These are phyloP conservation scores for Incumbomyces lentus DNA, from an alignment of 2,329 filamentous ascomycete species.

Conservation along the genomic window DNA sequence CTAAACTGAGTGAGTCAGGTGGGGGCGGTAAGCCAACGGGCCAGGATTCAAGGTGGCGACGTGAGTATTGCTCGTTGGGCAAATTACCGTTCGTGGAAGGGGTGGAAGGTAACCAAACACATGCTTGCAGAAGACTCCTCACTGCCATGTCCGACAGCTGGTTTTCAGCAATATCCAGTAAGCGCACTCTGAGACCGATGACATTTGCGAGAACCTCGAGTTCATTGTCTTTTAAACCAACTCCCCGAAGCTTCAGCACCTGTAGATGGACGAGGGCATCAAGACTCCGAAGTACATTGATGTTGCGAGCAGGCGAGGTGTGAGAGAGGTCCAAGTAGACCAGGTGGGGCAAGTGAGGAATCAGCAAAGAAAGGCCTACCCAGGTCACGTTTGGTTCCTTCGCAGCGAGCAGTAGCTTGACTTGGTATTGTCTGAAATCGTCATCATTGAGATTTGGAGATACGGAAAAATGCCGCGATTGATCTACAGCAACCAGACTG, in stretches of 20 bases:
- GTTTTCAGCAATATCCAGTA: conserved; percentile 49
- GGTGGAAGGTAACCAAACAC: conserved; percentile 30
- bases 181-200: conserved; percentile 43
- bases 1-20: conserved; percentile 29
- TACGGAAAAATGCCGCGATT: conserved; percentile 4
- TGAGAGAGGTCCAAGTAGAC: conserved; percentile 50
- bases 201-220: conserved; percentile 42
- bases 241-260: conserved; percentile 45
- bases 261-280: conserved; percentile 41
- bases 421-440: conserved; percentile 28
- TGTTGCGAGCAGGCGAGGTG: conserved; percentile 40
- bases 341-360: conserved; percentile 44
- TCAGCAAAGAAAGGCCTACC: conserved; percentile 40
- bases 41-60: conserved; percentile 21
- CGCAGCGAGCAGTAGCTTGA: conserved; percentile 48
- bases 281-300: conserved; percentile 38
- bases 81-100: conserved; percentile 19
- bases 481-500: conserved; percentile 39
- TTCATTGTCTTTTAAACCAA: conserved; percentile 45
- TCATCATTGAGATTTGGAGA: conserved; percentile 7
- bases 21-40: conserved; percentile 25
- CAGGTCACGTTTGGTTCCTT: conserved; percentile 50
- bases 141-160: conserved; percentile 46
- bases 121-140: conserved; percentile 41
- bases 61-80: conserved; percentile 19